phyloP scores from a whole-genome alignment of 768 basidiomycete genomes.

The Suillus luteus region DNA sequence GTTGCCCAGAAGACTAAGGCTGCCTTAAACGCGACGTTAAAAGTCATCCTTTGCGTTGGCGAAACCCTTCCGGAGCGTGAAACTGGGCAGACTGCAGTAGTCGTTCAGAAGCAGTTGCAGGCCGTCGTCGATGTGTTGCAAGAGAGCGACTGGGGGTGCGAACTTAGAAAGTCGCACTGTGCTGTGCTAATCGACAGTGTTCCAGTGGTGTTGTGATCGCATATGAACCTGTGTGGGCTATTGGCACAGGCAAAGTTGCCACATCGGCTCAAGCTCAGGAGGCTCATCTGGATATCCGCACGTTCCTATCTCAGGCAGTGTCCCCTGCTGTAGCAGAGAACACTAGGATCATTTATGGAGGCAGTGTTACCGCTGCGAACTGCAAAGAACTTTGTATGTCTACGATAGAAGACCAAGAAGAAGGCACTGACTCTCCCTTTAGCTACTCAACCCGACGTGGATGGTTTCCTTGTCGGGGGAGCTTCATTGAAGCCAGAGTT shows the following conservation, averaged over 20 bases:
- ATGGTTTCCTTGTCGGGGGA: slow-evolving; percentile 98
- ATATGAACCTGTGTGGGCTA: slow-evolving; percentile 98
- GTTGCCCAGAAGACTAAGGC: slow-evolving; percentile 88
- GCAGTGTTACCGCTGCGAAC: slow-evolving; percentile 89
- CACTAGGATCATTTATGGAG: slow-evolving; percentile 93
- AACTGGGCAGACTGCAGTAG: slow-evolving; percentile 67
- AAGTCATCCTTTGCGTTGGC: slow-evolving; percentile 94
- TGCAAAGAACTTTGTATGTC: slow-evolving; percentile 81
- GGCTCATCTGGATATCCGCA: slow-evolving; percentile 81
- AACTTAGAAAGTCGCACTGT: slow-evolving; percentile 2
- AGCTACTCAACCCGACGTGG: slow-evolving; percentile 83
- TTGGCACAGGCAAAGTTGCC: slow-evolving; percentile 96
- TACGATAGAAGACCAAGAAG: not conserved
- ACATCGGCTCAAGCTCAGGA: slow-evolving; percentile 92
- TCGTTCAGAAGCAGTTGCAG: slow-evolving; percentile 82
- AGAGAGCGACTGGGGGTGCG: slow-evolving; percentile 80
- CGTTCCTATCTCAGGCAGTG: slow-evolving; percentile 66
- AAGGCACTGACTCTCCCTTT: slow-evolving; percentile 1
- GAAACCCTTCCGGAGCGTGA: slow-evolving; percentile 93
- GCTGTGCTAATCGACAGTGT: not conserved
- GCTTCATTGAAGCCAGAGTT: slow-evolving; percentile 99
- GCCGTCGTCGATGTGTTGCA: slow-evolving; percentile 66
- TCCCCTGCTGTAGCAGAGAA: slow-evolving; percentile 67
- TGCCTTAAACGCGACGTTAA: slow-evolving; percentile 72
- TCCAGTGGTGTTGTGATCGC: slow-evolving; percentile 88